Evolutionary conservation across 2,329 filamentous ascomycete genomes (phyloP).

Genomic region (Fusarium sp.): DNA sequence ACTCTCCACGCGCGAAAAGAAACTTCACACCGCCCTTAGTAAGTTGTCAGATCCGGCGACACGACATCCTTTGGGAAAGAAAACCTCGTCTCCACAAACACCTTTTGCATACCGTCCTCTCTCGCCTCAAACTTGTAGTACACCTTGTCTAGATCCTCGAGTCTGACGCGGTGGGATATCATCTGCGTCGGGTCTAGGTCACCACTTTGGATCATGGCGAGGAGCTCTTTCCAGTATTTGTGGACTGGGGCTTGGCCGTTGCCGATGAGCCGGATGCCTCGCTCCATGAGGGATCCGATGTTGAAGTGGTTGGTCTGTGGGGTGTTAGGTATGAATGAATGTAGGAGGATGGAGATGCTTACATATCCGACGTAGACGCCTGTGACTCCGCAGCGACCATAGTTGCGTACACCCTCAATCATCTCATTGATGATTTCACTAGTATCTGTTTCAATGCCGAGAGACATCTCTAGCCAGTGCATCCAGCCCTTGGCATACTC

Average conservation of each 20-base stretch:
- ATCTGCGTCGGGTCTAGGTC: constrained; percentile 82
- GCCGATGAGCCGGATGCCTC: constrained; percentile 81
- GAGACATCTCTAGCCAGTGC: constrained; percentile 66
- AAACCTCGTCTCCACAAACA: constrained; percentile 72
- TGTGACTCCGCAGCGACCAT: constrained; percentile 80
- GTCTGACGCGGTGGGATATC: constrained; percentile 79
- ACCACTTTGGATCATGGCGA: constrained; percentile 72
- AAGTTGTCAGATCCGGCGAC: constrained; percentile 29
- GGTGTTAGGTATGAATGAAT: background rate
- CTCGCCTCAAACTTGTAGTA: constrained; percentile 71
- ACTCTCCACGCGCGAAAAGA: background rate
- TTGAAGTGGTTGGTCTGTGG: constrained; percentile 66
- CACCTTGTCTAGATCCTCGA: constrained; percentile 77
- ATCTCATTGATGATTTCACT: constrained; percentile 85
- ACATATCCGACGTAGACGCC: constrained; percentile 74
- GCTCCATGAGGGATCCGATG: constrained; percentile 85
- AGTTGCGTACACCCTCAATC: constrained; percentile 78
- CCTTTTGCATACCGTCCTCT: constrained; percentile 82
- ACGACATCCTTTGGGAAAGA: constrained; percentile 56
- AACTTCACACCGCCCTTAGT: constrained; percentile 6
- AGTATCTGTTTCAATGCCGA: constrained; percentile 85
- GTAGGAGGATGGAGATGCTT: constrained; percentile 38
- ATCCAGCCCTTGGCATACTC: constrained; percentile 71
- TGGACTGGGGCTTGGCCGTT: constrained; percentile 79
- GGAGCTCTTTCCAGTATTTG: constrained; percentile 84